A percentile compares a stretch with the other conserved stretches of the same genome.
These are phyloP conservation scores for Vaccinium myrtillus DNA, from an alignment of 148 eudicot genomes.

Conservation along the genomic window DNA sequence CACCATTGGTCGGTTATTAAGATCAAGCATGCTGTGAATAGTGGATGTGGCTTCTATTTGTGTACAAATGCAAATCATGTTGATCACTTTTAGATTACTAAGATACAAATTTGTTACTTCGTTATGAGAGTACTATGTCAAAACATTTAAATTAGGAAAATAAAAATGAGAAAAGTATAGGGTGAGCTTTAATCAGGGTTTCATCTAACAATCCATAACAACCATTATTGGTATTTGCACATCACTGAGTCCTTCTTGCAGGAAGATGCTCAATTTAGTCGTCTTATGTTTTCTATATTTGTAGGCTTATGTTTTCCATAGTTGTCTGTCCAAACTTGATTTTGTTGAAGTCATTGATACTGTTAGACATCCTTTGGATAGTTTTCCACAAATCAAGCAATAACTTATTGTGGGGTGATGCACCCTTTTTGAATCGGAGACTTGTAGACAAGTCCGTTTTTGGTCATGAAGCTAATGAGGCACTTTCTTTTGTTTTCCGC, in stretches of 20 bases:
- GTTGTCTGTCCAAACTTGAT: neutral
- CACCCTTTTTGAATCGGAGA: neutral
- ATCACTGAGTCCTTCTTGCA: neutral
- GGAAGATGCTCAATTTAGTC: neutral
- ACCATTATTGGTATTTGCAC: neutral
- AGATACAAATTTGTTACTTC: neutral
- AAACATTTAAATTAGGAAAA: neutral
- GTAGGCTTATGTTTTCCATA: neutral
- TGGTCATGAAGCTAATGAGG: neutral
- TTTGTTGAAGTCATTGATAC: neutral
- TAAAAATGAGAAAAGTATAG: neutral
- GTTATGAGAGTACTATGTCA: neutral
- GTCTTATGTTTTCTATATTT: neutral
- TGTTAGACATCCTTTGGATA: neutral
- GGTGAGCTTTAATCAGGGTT: slow-evolving; percentile 4
- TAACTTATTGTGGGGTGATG: neutral
- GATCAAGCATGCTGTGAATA: neutral
- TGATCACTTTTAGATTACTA: neutral
- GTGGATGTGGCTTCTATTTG: neutral
- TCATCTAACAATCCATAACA: neutral
- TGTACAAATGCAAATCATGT: neutral
- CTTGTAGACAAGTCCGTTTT: neutral
- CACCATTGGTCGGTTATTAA: neutral
- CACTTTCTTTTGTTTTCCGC: slow-evolving; percentile 6
- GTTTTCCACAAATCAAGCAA: neutral